phyloP scores from a whole-genome alignment of 345 rosid species.

The Hibiscus trionum region DNA sequence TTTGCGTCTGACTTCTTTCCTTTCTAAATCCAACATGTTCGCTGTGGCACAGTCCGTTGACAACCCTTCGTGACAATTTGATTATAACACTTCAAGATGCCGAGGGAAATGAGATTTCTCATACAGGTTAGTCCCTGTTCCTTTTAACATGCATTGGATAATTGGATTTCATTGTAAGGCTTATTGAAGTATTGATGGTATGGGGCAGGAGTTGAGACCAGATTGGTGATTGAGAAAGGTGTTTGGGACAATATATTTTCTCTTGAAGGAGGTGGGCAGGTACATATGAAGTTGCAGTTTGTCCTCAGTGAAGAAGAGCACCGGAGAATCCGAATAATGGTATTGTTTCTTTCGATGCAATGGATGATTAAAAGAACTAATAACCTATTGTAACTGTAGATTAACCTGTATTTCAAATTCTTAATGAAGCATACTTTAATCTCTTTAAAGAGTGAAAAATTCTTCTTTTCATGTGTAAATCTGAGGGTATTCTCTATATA shows the following conservation, averaged over 20 bases:
- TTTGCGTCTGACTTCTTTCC: neutral
- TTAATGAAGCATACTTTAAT: too few relatives aligned
- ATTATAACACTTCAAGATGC: slow-evolving; percentile 46
- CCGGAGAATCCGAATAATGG: slow-evolving; percentile 57
- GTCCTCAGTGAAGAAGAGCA: slow-evolving; percentile 75
- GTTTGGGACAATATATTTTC: slow-evolving; percentile 51
- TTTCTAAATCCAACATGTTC: neutral
- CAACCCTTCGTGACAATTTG: slow-evolving; percentile 63
- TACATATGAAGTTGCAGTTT: slow-evolving; percentile 74
- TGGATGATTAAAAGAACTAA: neutral
- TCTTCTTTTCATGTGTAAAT: too few relatives aligned
- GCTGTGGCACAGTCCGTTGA: slow-evolving; percentile 58
- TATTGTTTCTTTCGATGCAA: slow-evolving; percentile 14
- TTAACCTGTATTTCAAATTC: too few relatives aligned
- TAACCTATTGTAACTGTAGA: too few relatives aligned
- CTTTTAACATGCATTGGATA: neutral
- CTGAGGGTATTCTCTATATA: too few relatives aligned
- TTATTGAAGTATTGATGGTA: slow-evolving; percentile 17
- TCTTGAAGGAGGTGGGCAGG: slow-evolving; percentile 62
- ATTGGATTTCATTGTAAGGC: slow-evolving; percentile 10
- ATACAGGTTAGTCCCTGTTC: slow-evolving; percentile 31
- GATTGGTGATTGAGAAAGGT: slow-evolving; percentile 69
- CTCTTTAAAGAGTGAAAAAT: too few relatives aligned
- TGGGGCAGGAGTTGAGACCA: slow-evolving; percentile 58
- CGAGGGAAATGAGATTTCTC: slow-evolving; percentile 50